These are phyloP conservation scores for Pichia cabralensis DNA, from an alignment of 805 yeast genomes.

Conservation along the genomic window DNA sequence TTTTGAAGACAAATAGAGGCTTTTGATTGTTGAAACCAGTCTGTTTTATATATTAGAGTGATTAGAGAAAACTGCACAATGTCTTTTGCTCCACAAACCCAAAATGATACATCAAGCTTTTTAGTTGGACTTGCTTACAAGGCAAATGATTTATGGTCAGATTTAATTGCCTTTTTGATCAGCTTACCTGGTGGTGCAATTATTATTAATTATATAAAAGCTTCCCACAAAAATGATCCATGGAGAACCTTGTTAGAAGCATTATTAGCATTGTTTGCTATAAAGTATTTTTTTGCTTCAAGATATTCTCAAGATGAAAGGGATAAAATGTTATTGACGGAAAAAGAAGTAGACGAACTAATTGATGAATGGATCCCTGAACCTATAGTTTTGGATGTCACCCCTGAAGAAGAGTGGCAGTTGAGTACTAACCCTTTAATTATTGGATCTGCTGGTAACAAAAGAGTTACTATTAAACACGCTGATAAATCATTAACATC, in stretches of 20 bases:
- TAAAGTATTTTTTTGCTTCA: conserved; percentile 71
- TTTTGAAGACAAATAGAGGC: too few species aligned
- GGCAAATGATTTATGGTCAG: conserved; percentile 19
- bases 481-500: conserved; percentile 17
- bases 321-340: conserved; percentile 51
- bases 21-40: too few species aligned
- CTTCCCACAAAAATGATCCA: conserved; percentile 91
- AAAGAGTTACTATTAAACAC: conserved; percentile 25
- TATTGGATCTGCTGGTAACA: conserved; percentile 38
- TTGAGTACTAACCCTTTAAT: conserved; percentile 54
- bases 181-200: conserved; percentile 47
- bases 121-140: conserved; percentile 19
- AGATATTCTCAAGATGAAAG: conserved; percentile 68
- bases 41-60: too few species aligned
- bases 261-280: conserved; percentile 67
- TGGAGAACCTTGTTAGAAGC: conserved; percentile 77
- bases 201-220: conserved; percentile 59
- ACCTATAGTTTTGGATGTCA: conserved; percentile 54
- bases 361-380: conserved; percentile 91
- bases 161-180: conserved; percentile 14
- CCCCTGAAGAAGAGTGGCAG: conserved; percentile 49
- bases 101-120: conserved; percentile 16
- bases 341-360: conserved; percentile 67
- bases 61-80: background rate
- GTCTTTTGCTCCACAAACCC: background rate